Percentiles rank a stretch among this genome's conserved stretches.
Evolutionary conservation across 2,329 filamentous ascomycete genomes (phyloP).

Genomic region (Exophiala phaeomuriformis): DNA sequence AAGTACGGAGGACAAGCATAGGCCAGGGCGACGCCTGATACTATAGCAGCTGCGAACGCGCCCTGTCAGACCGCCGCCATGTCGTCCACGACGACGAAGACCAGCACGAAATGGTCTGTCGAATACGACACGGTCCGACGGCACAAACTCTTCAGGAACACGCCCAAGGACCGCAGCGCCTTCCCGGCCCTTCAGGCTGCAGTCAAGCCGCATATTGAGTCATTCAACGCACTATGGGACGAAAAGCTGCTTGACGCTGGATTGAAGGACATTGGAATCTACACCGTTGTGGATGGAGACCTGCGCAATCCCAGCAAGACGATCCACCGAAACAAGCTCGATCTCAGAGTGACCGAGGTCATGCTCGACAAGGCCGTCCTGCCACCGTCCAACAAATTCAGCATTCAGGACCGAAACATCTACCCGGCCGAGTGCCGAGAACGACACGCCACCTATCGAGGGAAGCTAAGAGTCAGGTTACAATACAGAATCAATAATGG

Average conservation of each 20-base stretch:
- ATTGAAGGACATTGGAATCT: constrained; percentile 81
- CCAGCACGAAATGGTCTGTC: constrained; percentile 65
- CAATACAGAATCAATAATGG: constrained; percentile 84
- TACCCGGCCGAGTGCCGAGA: constrained; percentile 90
- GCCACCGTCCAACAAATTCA: constrained; percentile 75
- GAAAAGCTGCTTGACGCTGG: constrained; percentile 68
- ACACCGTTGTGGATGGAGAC: constrained; percentile 77
- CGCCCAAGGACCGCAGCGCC: constrained; percentile 76
- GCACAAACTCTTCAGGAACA: constrained; percentile 81
- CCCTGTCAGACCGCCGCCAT: neutral
- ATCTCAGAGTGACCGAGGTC: constrained; percentile 71
- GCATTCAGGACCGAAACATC: constrained; percentile 70
- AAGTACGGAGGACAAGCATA: neutral
- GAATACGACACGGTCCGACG: constrained; percentile 79
- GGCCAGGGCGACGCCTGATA: too few relatives aligned
- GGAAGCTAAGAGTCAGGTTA: constrained; percentile 72
- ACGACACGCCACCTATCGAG: constrained; percentile 83
- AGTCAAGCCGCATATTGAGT: constrained; percentile 87
- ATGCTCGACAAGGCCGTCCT: constrained; percentile 74
- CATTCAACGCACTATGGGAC: constrained; percentile 86
- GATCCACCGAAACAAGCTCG: constrained; percentile 58
- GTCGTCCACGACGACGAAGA: constrained; percentile 16
- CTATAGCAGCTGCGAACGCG: neutral
- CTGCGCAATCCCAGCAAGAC: constrained; percentile 30
- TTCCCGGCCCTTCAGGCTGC: constrained; percentile 80